A percentile compares a stretch with the other conserved stretches of the same genome.
phyloP scores from a whole-genome alignment of 1,284 basidiomycete genomes.

The Megacollybia platyphylla region DNA sequence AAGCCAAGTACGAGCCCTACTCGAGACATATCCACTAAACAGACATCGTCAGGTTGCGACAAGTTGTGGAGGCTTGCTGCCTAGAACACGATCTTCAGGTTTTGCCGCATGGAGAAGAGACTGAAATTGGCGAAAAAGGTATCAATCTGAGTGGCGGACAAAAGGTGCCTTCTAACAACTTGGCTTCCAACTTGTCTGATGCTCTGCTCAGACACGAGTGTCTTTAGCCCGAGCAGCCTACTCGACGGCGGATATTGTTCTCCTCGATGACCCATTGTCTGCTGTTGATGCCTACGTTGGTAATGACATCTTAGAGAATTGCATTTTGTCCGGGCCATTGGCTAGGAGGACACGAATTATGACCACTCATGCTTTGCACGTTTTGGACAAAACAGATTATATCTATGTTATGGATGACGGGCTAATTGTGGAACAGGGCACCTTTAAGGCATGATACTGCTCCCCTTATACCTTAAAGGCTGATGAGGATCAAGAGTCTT shows the following conservation, averaged over 20 bases:
- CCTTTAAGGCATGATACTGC: slow-evolving; percentile 20
- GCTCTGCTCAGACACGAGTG: slow-evolving; percentile 35
- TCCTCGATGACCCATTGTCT: slow-evolving; percentile 39
- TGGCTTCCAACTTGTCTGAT: neutral
- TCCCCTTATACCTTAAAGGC: neutral
- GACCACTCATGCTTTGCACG: slow-evolving; percentile 44
- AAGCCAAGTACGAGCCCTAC: slow-evolving; percentile 14
- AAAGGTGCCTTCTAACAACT: neutral
- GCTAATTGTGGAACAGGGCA: slow-evolving; percentile 32
- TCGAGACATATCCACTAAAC: neutral
- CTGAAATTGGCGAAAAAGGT: slow-evolving; percentile 61
- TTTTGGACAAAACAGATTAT: slow-evolving; percentile 32
- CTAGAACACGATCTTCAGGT: slow-evolving; percentile 37
- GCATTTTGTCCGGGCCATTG: slow-evolving; percentile 29
- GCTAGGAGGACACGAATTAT: slow-evolving; percentile 38
- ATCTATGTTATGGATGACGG: slow-evolving; percentile 51
- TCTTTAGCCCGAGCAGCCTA: slow-evolving; percentile 57
- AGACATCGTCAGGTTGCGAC: slow-evolving; percentile 1
- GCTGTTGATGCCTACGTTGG: slow-evolving; percentile 44
- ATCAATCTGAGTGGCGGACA: slow-evolving; percentile 20
- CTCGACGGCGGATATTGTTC: slow-evolving; percentile 42
- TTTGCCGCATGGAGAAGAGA: slow-evolving; percentile 36
- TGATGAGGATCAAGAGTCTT: slow-evolving; percentile 19
- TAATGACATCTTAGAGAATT: slow-evolving; percentile 29
- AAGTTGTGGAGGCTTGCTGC: slow-evolving; percentile 28